phyloP scores from a whole-genome alignment of 495 filamentous ascomycete genomes.

The Penicillium soppii region DNA sequence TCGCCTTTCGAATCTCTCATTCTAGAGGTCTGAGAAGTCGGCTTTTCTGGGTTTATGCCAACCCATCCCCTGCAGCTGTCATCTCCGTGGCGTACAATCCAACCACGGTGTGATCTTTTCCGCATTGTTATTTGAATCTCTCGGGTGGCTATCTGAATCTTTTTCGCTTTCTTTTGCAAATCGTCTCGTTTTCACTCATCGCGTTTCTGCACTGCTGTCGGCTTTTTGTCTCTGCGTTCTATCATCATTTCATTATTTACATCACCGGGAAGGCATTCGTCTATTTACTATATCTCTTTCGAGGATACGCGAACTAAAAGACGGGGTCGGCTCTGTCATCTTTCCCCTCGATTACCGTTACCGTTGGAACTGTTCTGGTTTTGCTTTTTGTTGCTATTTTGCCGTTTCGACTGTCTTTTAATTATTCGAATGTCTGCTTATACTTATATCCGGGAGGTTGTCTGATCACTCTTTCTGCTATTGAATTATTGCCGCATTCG shows the following conservation, averaged over 20 bases:
- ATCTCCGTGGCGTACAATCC: neutral
- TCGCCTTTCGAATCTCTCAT: neutral
- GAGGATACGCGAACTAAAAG: constrained; percentile 22
- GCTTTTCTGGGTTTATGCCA: neutral
- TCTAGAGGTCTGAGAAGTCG: neutral
- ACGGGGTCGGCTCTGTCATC: constrained; percentile 29
- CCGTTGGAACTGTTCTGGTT: constrained; percentile 7
- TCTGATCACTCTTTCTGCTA: constrained; percentile 42
- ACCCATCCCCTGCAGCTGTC: neutral
- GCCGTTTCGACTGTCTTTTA: constrained; percentile 3
- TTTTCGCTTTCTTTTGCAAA: constrained; percentile 11
- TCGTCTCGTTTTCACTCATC: constrained; percentile 19
- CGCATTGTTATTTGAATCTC: constrained; percentile 21
- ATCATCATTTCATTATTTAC: constrained; percentile 23
- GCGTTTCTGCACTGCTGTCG: constrained; percentile 22
- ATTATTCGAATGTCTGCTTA: constrained; percentile 12
- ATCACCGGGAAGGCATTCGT: constrained; percentile 28
- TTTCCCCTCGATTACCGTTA: constrained; percentile 13
- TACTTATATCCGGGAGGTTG: constrained; percentile 41
- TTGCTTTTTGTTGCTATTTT: constrained; percentile 15
- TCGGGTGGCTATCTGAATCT: constrained; percentile 33
- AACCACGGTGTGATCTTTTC: constrained; percentile 4
- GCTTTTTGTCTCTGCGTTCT: constrained; percentile 24
- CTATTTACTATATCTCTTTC: constrained; percentile 11
- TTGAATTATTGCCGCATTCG: constrained; percentile 17